phyloP scores from a whole-genome alignment of 2,329 filamentous ascomycete species.

The Colletotrichum incanum region DNA sequence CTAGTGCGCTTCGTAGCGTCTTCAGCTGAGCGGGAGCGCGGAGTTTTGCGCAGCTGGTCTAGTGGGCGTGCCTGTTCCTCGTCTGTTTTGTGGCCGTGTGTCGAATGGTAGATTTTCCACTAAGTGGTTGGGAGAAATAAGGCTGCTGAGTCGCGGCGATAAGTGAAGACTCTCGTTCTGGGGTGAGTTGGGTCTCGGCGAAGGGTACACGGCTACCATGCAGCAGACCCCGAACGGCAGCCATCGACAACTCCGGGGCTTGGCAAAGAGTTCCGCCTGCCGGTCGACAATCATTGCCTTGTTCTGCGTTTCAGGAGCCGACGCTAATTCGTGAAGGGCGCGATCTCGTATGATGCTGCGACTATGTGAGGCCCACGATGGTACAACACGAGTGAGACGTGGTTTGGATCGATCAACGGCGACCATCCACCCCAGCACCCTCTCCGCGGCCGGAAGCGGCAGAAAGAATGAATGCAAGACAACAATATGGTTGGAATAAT shows the following conservation, averaged over 20 bases:
- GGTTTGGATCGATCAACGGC: background rate
- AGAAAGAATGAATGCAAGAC: background rate
- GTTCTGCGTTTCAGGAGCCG: slow-evolving; percentile 21
- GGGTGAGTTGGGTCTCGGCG: background rate
- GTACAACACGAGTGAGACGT: background rate
- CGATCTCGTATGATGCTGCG: slow-evolving; percentile 13
- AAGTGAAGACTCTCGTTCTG: background rate
- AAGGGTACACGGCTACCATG: background rate
- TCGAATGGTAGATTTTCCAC: background rate
- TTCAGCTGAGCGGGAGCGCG: slow-evolving; percentile 32
- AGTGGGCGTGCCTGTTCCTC: slow-evolving; percentile 2
- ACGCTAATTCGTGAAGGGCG: slow-evolving; percentile 9
- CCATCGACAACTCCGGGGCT: background rate
- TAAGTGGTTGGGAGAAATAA: background rate
- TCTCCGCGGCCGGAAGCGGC: background rate
- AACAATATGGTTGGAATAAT: background rate
- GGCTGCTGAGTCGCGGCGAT: background rate
- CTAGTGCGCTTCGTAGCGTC: slow-evolving; percentile 32
- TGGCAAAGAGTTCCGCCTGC: slow-evolving; percentile 4
- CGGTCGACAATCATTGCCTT: slow-evolving; percentile 17
- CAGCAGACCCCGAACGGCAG: too few relatives aligned
- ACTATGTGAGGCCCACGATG: background rate
- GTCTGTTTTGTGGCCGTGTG: slow-evolving; percentile 3
- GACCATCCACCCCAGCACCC: background rate
- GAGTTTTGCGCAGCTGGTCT: slow-evolving; percentile 8